Conservation (phyloP, 1,284 basidiomycete genomes). For the Phylloboletellus chloephorus region DNA sequence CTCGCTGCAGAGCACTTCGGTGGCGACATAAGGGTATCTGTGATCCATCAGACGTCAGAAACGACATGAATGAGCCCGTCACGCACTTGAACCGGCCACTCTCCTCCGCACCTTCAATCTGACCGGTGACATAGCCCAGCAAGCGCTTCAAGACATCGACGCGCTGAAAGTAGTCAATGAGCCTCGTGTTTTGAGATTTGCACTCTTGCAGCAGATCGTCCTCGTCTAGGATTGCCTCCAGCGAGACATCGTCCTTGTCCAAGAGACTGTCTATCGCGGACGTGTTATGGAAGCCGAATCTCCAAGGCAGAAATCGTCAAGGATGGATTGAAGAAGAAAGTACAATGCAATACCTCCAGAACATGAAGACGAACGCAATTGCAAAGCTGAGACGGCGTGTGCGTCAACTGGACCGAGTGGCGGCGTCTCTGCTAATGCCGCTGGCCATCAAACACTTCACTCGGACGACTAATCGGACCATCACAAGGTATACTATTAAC, state of each 20-base stretch:
- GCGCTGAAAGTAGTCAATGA: slow-evolving; percentile 81
- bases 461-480: slow-evolving; percentile 2
- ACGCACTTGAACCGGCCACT: slow-evolving; percentile 71
- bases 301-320: slow-evolving; percentile 28
- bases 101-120: slow-evolving; percentile 72
- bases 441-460: slow-evolving; percentile 2
- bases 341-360: slow-evolving; percentile 36
- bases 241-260: slow-evolving; percentile 76
- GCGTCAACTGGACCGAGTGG: too few species aligned
- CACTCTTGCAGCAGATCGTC: slow-evolving; percentile 93
- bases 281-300: slow-evolving; percentile 83
- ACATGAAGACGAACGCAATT: slow-evolving; percentile 34
- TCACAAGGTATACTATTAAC: slow-evolving; percentile 25
- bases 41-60: slow-evolving; percentile 6
- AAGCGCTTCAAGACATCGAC: slow-evolving; percentile 76
- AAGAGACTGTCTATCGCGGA: slow-evolving; percentile 78
- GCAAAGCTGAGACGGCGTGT: too few species aligned
- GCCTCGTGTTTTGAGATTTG: slow-evolving; percentile 88
- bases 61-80: not conserved
- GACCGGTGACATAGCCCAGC: slow-evolving; percentile 80
- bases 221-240: slow-evolving; percentile 92
- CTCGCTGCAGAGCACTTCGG: slow-evolving; percentile 94
- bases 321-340: not conserved
- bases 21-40: slow-evolving; percentile 92
- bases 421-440: too few species aligned